Evolutionary conservation across 257 asterid genomes (phyloP).

Genomic region (Ehretia macrophylla): DNA sequence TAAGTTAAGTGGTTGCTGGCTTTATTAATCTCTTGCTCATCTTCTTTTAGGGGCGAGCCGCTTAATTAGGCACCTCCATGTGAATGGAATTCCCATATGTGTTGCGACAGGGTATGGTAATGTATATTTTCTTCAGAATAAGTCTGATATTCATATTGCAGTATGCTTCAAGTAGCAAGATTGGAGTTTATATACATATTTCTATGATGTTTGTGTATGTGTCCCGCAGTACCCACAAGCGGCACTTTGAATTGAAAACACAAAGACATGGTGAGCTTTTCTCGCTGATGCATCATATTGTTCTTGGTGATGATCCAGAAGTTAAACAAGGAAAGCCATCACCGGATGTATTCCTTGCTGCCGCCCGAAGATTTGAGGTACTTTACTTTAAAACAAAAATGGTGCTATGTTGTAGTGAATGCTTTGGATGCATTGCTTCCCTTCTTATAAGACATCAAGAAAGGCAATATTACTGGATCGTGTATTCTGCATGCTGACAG

Average conservation of each 20-base stretch:
- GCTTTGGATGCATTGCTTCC: not conserved
- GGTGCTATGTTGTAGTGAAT: not conserved
- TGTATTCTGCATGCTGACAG: conserved; percentile 34
- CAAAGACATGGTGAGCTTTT: conserved; percentile 71
- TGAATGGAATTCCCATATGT: conserved; percentile 79
- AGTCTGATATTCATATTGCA: not conserved
- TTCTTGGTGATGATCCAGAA: conserved; percentile 95
- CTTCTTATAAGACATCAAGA: conserved; percentile 1
- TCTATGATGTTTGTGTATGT: conserved; percentile 17
- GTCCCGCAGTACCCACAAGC: conserved; percentile 64
- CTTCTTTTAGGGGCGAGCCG: conserved; percentile 59
- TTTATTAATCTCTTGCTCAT: not conserved
- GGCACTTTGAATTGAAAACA: conserved; percentile 89
- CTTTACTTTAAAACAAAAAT: conserved; percentile 7
- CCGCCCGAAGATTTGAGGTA: conserved; percentile 90
- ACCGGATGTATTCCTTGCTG: conserved; percentile 89
- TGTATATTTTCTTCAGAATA: conserved; percentile 4
- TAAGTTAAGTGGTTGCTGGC: not conserved
- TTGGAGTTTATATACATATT: not conserved
- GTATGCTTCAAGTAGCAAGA: conserved; percentile 12
- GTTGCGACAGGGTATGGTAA: conserved; percentile 80
- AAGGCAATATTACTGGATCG: conserved; percentile 4
- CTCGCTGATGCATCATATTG: conserved; percentile 84
- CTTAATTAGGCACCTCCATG: conserved; percentile 74
- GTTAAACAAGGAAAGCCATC: conserved; percentile 95